Conservation (phyloP, 345 rosid species). For the Lenwebbia sp. region DNA sequence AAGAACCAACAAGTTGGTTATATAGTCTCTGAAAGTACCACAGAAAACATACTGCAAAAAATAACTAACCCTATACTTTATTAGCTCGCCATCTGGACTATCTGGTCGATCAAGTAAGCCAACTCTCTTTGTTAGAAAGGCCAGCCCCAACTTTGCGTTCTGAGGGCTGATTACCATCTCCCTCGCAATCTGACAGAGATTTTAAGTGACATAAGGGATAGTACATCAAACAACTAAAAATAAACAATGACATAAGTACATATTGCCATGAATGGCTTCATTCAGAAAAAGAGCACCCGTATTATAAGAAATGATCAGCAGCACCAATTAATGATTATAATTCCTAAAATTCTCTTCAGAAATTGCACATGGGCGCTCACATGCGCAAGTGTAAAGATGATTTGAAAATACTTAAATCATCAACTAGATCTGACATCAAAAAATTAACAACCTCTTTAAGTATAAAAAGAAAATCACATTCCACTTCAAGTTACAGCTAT, state of each 20-base stretch:
- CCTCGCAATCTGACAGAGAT: slow-evolving; percentile 60
- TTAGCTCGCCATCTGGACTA: slow-evolving; percentile 63
- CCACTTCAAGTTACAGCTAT: not conserved
- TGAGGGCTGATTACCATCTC: slow-evolving; percentile 98
- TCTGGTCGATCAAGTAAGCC: slow-evolving; percentile 67
- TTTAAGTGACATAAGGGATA: not conserved
- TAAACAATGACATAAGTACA: not conserved
- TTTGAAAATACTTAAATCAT: not conserved
- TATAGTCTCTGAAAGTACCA: not conserved
- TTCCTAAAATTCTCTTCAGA: not conserved
- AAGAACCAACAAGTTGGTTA: not conserved
- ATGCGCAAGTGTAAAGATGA: not conserved
- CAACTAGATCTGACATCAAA: not conserved
- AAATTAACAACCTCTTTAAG: not conserved
- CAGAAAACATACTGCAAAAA: not conserved
- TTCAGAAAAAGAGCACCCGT: not conserved
- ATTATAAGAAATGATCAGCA: not conserved
- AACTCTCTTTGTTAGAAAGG: slow-evolving; percentile 59
- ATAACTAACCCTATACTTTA: slow-evolving; percentile 65
- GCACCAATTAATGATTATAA: not conserved
- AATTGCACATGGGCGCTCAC: not conserved
- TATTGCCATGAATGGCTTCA: not conserved
- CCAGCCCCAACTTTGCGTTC: slow-evolving; percentile 72
- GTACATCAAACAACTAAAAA: not conserved
- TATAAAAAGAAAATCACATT: not conserved